These are phyloP conservation scores for Fusarium burgessii DNA, from an alignment of 2,329 filamentous ascomycete genomes.

Conservation along the genomic window DNA sequence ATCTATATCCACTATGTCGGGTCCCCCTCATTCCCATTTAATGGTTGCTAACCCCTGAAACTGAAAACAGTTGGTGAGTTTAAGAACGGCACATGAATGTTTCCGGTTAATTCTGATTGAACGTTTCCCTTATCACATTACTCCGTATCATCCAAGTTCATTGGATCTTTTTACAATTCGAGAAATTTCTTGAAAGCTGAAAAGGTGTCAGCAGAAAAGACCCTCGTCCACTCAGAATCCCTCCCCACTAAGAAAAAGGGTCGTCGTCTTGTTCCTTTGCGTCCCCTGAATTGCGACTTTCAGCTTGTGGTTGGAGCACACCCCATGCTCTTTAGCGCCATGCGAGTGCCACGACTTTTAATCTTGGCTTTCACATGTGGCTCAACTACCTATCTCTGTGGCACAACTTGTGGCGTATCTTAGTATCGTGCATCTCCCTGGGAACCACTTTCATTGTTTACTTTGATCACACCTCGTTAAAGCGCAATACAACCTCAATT, in stretches of 20 bases:
- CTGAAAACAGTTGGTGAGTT: slow-evolving; percentile 12
- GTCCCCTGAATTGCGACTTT: slow-evolving; percentile 33
- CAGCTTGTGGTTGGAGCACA: slow-evolving; percentile 31
- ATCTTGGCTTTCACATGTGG: slow-evolving; percentile 34
- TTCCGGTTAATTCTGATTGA: not conserved
- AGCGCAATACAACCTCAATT: slow-evolving; percentile 33
- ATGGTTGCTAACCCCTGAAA: slow-evolving; percentile 16
- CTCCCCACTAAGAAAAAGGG: slow-evolving; percentile 31
- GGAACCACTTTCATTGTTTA: slow-evolving; percentile 46
- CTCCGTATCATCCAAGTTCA: not conserved
- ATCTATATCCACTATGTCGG: slow-evolving; percentile 23
- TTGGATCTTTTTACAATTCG: slow-evolving; percentile 10
- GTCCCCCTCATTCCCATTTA: slow-evolving; percentile 18
- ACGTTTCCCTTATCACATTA: not conserved
- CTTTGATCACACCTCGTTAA: slow-evolving; percentile 33
- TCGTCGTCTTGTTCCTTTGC: slow-evolving; percentile 21
- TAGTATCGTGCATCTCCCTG: slow-evolving; percentile 39
- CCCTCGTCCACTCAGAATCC: slow-evolving; percentile 22
- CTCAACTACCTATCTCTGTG: not conserved
- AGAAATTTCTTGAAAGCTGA: slow-evolving; percentile 3
- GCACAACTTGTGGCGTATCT: slow-evolving; percentile 8
- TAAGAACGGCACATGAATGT: not conserved
- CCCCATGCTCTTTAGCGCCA: slow-evolving; percentile 36
- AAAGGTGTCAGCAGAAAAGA: slow-evolving; percentile 6
- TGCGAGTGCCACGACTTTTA: slow-evolving; percentile 38